A percentile compares a stretch with the other conserved stretches of the same genome.
phyloP scores from a whole-genome alignment of 1,284 basidiomycete genomes.

The Heterobasidion parviporum region DNA sequence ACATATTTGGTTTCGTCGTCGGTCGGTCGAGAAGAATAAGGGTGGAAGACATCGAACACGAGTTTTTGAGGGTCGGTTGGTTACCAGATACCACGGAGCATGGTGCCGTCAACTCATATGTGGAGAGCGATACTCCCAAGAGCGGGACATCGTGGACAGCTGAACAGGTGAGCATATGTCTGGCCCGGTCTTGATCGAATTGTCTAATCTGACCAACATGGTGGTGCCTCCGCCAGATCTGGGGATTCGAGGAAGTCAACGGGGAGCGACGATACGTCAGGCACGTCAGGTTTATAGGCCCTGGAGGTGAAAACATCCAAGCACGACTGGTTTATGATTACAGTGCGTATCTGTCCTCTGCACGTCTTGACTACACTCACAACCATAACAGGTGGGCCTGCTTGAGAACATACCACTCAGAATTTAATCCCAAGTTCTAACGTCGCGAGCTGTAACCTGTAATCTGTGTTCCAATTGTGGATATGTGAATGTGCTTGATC shows the following conservation, averaged over 20 bases:
- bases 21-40: constrained; percentile 34
- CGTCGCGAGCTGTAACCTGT: too few species aligned
- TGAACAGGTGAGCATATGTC: constrained; percentile 23
- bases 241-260: constrained; percentile 61
- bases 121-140: constrained; percentile 29
- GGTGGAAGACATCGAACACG: constrained; percentile 24
- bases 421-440: too few species aligned
- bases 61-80: constrained; percentile 30
- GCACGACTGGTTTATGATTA: constrained; percentile 63
- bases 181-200: background rate
- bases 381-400: background rate
- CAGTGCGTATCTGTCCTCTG: constrained; percentile 20
- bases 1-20: constrained; percentile 46
- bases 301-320: constrained; percentile 48
- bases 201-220: background rate
- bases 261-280: constrained; percentile 54
- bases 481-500: too few species aligned
- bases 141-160: constrained; percentile 26
- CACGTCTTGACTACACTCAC: too few species aligned
- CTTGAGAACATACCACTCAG: background rate
- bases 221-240: constrained; percentile 34
- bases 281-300: constrained; percentile 59
- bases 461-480: too few species aligned
- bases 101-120: constrained; percentile 23
- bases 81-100: constrained; percentile 22